Conservation (phyloP, 163 green algal species). For the Scenedesmus sp. region DNA sequence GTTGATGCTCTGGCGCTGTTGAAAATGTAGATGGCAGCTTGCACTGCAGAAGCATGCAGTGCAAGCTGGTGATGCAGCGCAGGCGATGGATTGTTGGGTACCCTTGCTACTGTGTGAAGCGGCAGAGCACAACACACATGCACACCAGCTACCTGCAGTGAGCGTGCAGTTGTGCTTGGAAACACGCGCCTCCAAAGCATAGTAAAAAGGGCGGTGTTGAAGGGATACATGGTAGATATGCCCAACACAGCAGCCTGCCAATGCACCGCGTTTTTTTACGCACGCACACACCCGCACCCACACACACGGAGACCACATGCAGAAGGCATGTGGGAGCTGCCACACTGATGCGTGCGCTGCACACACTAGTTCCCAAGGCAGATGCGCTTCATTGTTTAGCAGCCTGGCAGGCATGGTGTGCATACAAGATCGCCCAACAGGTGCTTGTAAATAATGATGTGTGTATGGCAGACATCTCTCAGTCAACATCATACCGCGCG, state of each 20-base stretch:
- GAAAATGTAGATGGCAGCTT: not conserved
- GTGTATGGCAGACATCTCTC: no score
- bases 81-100: not conserved
- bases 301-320: not conserved
- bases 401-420: no score
- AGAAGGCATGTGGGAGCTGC: not conserved
- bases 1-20: not conserved
- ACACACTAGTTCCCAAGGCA: not conserved
- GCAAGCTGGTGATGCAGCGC: not conserved
- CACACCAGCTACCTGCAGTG: not conserved
- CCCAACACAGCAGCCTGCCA: not conserved
- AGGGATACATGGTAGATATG: not conserved
- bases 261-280: no score
- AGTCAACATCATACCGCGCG: no score
- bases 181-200: not conserved
- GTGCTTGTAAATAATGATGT: no score
- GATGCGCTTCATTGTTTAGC: no score
- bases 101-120: not conserved
- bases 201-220: not conserved
- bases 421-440: no score
- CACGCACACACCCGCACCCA: no score
- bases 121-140: not conserved
- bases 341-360: not conserved
- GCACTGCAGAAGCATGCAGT: not conserved
- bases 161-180: not conserved